These are phyloP conservation scores for Erysiphe pisi DNA, from an alignment of 2,329 filamentous ascomycete genomes.

Conservation along the genomic window DNA sequence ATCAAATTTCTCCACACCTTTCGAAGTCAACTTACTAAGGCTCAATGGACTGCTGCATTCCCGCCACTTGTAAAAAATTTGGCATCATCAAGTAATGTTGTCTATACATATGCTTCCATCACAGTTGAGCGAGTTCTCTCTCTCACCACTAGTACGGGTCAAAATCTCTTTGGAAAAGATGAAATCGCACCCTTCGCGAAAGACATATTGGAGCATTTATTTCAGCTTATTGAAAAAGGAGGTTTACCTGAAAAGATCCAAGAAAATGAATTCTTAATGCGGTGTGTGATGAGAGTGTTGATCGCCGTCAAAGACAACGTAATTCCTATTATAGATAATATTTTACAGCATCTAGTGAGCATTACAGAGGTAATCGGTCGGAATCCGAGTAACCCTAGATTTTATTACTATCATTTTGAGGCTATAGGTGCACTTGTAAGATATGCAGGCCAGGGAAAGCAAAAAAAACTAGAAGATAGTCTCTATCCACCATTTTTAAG, in stretches of 20 bases:
- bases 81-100: slow-evolving; percentile 81
- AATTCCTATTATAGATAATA: slow-evolving; percentile 59
- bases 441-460: slow-evolving; percentile 57
- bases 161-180: slow-evolving; percentile 66
- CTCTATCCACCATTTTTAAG: slow-evolving; percentile 75
- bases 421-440: slow-evolving; percentile 77
- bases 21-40: slow-evolving; percentile 82
- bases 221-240: slow-evolving; percentile 80
- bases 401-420: slow-evolving; percentile 99
- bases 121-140: slow-evolving; percentile 88
- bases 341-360: slow-evolving; percentile 72
- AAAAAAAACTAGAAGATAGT: slow-evolving; percentile 63
- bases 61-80: slow-evolving; percentile 84
- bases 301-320: slow-evolving; percentile 85
- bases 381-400: slow-evolving; percentile 93
- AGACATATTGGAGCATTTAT: slow-evolving; percentile 78
- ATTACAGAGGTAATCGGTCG: slow-evolving; percentile 87
- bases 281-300: slow-evolving; percentile 93
- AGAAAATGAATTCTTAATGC: slow-evolving; percentile 98
- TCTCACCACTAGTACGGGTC: slow-evolving; percentile 62
- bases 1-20: slow-evolving; percentile 98
- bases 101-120: slow-evolving; percentile 95
- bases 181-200: slow-evolving; percentile 74
- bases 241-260: slow-evolving; percentile 81
- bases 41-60: slow-evolving; percentile 84